A percentile compares a stretch with the other conserved stretches of the same genome.
These are phyloP conservation scores for Claviceps arundinis DNA, from an alignment of 2,329 filamentous ascomycete genomes.

Conservation along the genomic window DNA sequence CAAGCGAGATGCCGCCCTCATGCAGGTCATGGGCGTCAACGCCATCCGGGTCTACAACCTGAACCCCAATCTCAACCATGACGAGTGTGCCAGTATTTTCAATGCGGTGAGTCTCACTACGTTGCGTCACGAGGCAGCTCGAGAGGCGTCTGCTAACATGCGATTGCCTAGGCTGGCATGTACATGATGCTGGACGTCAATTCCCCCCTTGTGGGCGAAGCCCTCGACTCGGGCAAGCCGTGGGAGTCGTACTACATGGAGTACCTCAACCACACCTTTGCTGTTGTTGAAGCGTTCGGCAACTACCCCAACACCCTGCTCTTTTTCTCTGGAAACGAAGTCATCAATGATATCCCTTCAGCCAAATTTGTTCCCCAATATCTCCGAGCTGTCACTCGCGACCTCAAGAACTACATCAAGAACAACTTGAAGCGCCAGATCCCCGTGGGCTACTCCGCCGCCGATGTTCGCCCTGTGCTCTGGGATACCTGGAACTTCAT, in stretches of 20 bases:
- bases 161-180: constrained; percentile 38
- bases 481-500: constrained; percentile 66
- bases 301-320: constrained; percentile 53
- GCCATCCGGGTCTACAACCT: constrained; percentile 59
- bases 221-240: constrained; percentile 39
- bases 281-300: constrained; percentile 53
- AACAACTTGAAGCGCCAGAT: constrained; percentile 54
- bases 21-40: constrained; percentile 53
- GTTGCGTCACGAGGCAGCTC: background rate
- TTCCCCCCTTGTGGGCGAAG: constrained; percentile 46
- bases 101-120: constrained; percentile 33
- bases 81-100: constrained; percentile 54
- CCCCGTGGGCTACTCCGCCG: constrained; percentile 69
- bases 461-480: constrained; percentile 61
- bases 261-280: constrained; percentile 55
- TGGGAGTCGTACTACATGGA: constrained; percentile 45
- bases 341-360: constrained; percentile 53
- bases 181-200: constrained; percentile 60
- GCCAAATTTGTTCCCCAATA: constrained; percentile 54
- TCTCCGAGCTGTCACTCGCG: constrained; percentile 60
- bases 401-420: constrained; percentile 70
- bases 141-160: background rate
- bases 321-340: constrained; percentile 71
- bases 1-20: constrained; percentile 50
- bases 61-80: constrained; percentile 51